Base-by-base conservation (phyloP, 148 eudicot species). In the Fallopia convolvulus region DNA sequence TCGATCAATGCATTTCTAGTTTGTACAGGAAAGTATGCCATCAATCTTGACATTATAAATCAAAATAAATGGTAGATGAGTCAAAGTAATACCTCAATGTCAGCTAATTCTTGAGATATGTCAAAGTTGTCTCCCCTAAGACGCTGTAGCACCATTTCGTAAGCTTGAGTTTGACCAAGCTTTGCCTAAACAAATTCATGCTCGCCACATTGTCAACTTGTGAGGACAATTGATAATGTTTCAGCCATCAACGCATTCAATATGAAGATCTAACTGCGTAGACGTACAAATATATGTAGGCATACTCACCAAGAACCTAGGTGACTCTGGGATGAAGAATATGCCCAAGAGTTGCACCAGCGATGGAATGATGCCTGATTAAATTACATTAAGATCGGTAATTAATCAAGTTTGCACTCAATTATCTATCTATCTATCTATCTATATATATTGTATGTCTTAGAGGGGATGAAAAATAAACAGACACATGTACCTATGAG, bases 81-180 rank as follows among this genome's bases (percentile, higher is more conserved):
- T 20, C 32, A 30, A 47, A 55, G 11, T 50, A 14, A 1, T 52
- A 52, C 77, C 8, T 75, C 44, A 52, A 75, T 75, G 2, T 75
- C 77, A 32, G 77, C 42, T 48, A 65, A 42, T 52, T 75, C 77
- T 46, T 50, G 77, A 50, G 77, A 75, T 75, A 75, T 12, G 21
- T 75, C 61, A 13, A 26, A 39, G 7, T 32, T 18, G 30, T 21
- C 8, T 75, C 77, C 77, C 65, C 77, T 75, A 15, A 75, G 61
- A 33, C 61, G 42, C 6, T 52, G 56, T 75, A 75, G 52, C 14
- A 53, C 58, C 9, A 15, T 48, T 14, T 72, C 75, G 18, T 17
- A 46, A 9, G 49, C 75, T 32, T 44, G 2, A 44, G 17, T 48
- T 72, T 26, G 21, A 23, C 53, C 75, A 8, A 1, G 17, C 21